Conservation (phyloP, 2,329 filamentous ascomycete genomes). For the Hansfordia pulvinata region DNA sequence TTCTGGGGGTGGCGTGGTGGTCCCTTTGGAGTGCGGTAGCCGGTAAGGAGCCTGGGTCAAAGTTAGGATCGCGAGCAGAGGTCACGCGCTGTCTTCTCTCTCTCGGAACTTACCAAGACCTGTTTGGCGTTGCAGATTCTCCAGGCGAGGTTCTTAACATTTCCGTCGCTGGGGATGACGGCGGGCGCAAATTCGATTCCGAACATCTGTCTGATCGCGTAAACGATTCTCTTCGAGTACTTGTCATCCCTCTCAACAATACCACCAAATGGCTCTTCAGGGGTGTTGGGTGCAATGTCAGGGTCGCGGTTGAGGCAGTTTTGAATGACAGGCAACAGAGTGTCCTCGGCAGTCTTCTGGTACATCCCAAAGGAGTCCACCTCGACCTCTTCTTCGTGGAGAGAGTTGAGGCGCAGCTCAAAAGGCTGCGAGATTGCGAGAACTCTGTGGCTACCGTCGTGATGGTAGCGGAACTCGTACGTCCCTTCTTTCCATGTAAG, state of each 20-base stretch:
- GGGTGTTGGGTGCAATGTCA: conserved; percentile 71
- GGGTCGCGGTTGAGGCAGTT: conserved; percentile 91
- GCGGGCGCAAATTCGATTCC: conserved; percentile 90
- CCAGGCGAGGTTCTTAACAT: conserved; percentile 83
- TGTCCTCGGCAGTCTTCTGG: conserved; percentile 57
- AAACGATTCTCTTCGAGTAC: conserved; percentile 81
- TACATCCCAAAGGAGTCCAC: conserved; percentile 45
- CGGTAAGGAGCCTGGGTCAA: conserved; percentile 58
- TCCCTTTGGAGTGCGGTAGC: conserved; percentile 52
- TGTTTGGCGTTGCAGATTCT: conserved; percentile 92
- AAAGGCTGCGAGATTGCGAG: conserved; percentile 92
- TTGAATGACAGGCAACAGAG: conserved; percentile 68
- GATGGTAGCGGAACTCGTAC: conserved; percentile 95
- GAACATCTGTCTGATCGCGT: conserved; percentile 93
- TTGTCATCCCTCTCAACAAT: conserved; percentile 79
- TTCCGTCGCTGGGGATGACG: conserved; percentile 85
- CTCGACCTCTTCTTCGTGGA: conserved; percentile 61
- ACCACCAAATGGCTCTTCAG: conserved; percentile 72
- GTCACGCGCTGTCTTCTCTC: background rate
- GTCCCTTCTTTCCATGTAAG: conserved; percentile 95
- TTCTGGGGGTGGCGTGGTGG: conserved; percentile 40
- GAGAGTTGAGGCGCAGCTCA: conserved; percentile 71
- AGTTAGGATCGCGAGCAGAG: conserved; percentile 6
- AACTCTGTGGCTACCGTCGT: conserved; percentile 81
- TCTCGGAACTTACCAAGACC: conserved; percentile 55